Evolutionary conservation across 352 stramenopile genomes (phyloP).

Genomic region (Elongisporangium prolatum): DNA sequence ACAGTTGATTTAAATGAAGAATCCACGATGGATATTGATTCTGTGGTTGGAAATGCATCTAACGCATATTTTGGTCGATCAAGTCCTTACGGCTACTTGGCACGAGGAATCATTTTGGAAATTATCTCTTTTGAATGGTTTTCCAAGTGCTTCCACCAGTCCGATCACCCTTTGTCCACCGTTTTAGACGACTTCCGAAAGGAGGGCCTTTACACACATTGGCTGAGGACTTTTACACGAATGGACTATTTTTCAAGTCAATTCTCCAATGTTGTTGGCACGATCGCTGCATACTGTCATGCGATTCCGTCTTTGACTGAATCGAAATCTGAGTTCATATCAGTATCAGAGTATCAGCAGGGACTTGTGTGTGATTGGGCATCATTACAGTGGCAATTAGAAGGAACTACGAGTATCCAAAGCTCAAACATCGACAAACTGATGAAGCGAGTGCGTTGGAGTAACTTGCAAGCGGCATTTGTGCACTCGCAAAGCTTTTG

Average conservation of each 20-base stretch:
- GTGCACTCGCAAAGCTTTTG: constrained; percentile 48
- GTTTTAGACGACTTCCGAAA: constrained; percentile 58
- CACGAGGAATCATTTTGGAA: constrained; percentile 54
- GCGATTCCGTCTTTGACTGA: constrained; percentile 8
- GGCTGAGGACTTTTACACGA: constrained; percentile 57
- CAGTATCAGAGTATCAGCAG: constrained; percentile 20
- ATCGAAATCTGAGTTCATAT: constrained; percentile 6
- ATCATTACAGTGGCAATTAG: constrained; percentile 27
- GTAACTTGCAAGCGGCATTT: constrained; percentile 47
- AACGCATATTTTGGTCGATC: constrained; percentile 47
- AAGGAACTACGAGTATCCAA: constrained; percentile 2
- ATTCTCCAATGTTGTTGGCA: constrained; percentile 15
- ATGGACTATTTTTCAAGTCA: constrained; percentile 40
- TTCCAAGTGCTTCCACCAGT: constrained; percentile 22
- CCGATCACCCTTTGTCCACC: constrained; percentile 30
- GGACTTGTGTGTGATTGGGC: constrained; percentile 21
- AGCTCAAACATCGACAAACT: constrained; percentile 12
- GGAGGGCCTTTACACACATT: constrained; percentile 63
- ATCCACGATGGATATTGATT: constrained; percentile 32
- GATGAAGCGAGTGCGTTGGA: constrained; percentile 42
- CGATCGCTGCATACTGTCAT: constrained; percentile 15
- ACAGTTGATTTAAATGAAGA: constrained; percentile 36
- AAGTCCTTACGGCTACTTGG: constrained; percentile 52
- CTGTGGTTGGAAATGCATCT: constrained; percentile 20
- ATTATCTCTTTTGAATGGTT: constrained; percentile 66